Evolutionary conservation across 2,329 filamentous ascomycete genomes (phyloP).

Genomic region (Hymenoscyphus linearis): DNA sequence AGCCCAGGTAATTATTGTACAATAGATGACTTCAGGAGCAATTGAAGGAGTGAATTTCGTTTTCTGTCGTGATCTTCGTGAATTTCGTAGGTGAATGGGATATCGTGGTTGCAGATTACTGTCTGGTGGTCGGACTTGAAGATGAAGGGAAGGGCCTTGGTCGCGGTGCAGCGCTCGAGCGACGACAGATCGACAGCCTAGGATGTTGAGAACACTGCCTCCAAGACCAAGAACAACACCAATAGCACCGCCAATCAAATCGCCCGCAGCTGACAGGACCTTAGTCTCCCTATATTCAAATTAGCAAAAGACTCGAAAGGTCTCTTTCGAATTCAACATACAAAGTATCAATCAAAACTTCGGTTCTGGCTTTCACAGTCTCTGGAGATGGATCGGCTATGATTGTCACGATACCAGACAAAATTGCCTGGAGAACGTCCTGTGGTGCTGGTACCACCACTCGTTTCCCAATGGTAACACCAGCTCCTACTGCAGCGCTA

Average conservation of each 20-base stretch:
- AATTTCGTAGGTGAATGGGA: background rate
- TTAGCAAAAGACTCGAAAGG: background rate
- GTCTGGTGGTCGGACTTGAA: background rate
- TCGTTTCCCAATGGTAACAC: background rate
- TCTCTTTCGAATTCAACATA: background rate
- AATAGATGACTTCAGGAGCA: constrained; percentile 1
- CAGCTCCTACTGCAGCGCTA: background rate
- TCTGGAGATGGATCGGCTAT: background rate
- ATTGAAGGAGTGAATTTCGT: constrained; percentile 2
- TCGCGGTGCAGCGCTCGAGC: background rate
- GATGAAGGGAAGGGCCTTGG: constrained; percentile 1
- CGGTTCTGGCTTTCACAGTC: background rate
- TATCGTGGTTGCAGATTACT: background rate
- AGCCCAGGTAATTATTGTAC: constrained; percentile 18
- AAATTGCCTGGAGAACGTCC: background rate
- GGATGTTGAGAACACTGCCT: background rate
- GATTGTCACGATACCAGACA: background rate
- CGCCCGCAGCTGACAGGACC: background rate
- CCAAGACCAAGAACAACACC: background rate
- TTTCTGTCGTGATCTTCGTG: background rate
- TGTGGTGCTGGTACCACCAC: background rate
- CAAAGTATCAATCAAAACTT: background rate
- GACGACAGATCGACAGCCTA: constrained; percentile 2
- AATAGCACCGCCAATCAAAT: background rate
- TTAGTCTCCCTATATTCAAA: background rate